Base-by-base conservation (phyloP, 495 filamentous ascomycete species). In the Penicillium argentinense region DNA sequence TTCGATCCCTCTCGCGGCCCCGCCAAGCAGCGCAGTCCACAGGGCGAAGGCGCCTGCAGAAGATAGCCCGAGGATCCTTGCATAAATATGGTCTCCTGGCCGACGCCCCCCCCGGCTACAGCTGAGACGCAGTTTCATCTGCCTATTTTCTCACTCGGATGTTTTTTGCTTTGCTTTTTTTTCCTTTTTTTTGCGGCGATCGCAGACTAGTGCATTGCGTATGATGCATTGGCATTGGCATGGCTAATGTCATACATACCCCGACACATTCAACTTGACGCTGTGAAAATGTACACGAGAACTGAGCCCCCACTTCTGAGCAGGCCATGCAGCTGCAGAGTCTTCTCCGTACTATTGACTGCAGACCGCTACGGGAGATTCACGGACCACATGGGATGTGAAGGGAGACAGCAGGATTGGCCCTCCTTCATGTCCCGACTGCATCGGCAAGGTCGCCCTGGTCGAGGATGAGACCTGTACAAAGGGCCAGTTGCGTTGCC, bases 401-500 rank as follows among this genome's bases (percentile, higher is more conserved):
- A 25, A 24, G 28, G 40, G 33, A 28, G 13, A 39, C 38, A 26
- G 30, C 21, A 23, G 52, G 43, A 45, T 44, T 39, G 39, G 36
- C 40, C 49, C 44, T 49, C 14, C 11, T 45, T 43, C 47, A 44
- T 51, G 33, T 28, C 36, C 39, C 25, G 26, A n/a, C 39, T 16
- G 39, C 25, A 54, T 43, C 43, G 28, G 54, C 50, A 60, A 60
- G 54, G 54, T 56, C 25, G 43, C 49, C 44, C 47, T 42, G 27
- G 39, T 46, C 29, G 9, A 36, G 38, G 27, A 53, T 55, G 54
- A 57, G 57, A 60, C 57, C 54, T 51, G 54, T 60, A 50, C 47
- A 28, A 51, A 60, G 42, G 56, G 30, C 47, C 45, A 36, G 56
- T 42, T 42, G 42, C 29, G 34, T 57, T 60, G 17, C 11, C 48